phyloP scores from a whole-genome alignment of 1,139 yeast genomes.

The Pichia sp. region DNA sequence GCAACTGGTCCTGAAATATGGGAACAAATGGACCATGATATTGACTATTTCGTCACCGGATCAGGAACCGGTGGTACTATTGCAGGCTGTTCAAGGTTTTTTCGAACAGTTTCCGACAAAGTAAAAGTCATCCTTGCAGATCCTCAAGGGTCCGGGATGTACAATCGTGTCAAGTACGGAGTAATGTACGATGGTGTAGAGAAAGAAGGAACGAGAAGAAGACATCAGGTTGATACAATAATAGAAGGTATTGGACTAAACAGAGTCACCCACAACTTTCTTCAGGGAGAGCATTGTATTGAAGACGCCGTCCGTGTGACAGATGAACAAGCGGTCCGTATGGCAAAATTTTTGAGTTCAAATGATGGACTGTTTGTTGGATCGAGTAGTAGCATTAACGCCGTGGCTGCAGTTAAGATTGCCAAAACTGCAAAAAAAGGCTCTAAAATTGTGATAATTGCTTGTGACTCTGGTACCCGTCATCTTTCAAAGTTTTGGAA shows the following conservation, averaged over 20 bases:
- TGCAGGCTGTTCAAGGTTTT: constrained; percentile 74
- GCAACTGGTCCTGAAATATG: constrained; percentile 92
- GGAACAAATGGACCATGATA: constrained; percentile 54
- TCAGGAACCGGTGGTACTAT: constrained; percentile 78
- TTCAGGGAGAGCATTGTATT: constrained; percentile 61
- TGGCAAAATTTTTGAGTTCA: constrained; percentile 80
- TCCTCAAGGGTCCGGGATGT: constrained; percentile 93
- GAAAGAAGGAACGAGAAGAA: constrained; percentile 85
- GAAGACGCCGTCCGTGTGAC: constrained; percentile 77
- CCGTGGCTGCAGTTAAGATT: constrained; percentile 76
- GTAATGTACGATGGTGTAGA: constrained; percentile 91
- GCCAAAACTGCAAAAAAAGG: constrained; percentile 57
- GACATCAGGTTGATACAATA: constrained; percentile 94
- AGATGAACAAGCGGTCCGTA: constrained; percentile 74
- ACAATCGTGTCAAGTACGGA: constrained; percentile 77
- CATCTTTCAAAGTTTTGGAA: constrained; percentile 94
- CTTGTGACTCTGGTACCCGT: constrained; percentile 89
- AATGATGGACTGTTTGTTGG: constrained; percentile 91
- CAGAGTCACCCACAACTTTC: constrained; percentile 76
- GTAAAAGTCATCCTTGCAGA: constrained; percentile 66
- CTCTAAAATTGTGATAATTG: constrained; percentile 72
- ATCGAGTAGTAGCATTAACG: constrained; percentile 85
- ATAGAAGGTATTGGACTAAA: constrained; percentile 94
- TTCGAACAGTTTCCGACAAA: constrained; percentile 48
- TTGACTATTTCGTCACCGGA: constrained; percentile 81